Conservation (phyloP, 2,329 filamentous ascomycete species). For the Exophiala sp. region DNA sequence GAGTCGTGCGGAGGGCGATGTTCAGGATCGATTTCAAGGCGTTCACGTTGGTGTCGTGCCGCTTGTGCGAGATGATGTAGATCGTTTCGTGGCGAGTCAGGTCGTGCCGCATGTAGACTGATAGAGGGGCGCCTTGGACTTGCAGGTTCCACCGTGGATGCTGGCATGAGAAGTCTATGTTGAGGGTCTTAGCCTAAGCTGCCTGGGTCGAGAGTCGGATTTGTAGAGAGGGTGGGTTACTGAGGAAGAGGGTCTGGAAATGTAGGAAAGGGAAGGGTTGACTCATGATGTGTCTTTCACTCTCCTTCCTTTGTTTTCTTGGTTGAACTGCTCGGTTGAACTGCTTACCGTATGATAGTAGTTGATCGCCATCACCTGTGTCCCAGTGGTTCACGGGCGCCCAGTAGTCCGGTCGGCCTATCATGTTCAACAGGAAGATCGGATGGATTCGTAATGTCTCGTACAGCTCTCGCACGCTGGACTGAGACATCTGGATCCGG, state of each 20-base stretch:
- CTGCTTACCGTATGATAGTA: background rate
- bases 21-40: background rate
- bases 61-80: slow-evolving; percentile 1
- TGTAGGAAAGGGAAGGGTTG: too few relatives aligned
- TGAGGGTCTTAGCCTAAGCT: too few relatives aligned
- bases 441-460: background rate
- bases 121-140: background rate
- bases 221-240: too few relatives aligned
- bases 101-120: slow-evolving; percentile 1
- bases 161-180: slow-evolving; percentile 1
- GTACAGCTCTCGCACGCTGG: background rate
- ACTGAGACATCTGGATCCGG: background rate
- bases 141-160: background rate
- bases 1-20: background rate
- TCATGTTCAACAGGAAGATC: background rate
- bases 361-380: background rate
- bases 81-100: background rate
- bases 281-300: too few relatives aligned
- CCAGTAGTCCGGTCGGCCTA: slow-evolving; percentile 5
- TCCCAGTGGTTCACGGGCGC: background rate
- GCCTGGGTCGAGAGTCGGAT: too few relatives aligned
- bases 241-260: background rate
- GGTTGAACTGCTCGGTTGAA: too few relatives aligned
- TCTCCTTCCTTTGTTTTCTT: too few relatives aligned
- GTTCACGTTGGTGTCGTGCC: background rate